Conservation (phyloP, 2,329 filamentous ascomycete species). For the Pseudogymnoascus verrucosus region DNA sequence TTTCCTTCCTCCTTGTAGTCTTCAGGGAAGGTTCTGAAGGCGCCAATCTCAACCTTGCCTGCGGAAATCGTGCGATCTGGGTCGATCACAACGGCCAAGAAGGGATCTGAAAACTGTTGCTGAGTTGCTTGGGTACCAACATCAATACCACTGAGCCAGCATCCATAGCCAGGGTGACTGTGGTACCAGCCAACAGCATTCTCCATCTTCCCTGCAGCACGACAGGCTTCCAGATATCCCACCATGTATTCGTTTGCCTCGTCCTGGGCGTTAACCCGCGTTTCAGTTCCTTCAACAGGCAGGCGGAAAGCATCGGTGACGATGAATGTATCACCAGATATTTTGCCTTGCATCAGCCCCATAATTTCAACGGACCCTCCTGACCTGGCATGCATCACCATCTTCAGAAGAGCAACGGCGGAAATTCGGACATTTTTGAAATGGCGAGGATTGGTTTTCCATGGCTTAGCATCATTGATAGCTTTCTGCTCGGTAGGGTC, state of each 20-base stretch:
- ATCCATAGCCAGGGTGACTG: constrained; percentile 93
- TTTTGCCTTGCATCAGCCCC: constrained; percentile 96
- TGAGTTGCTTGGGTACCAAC: constrained; percentile 81
- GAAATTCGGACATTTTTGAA: constrained; percentile 94
- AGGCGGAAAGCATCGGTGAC: constrained; percentile 91
- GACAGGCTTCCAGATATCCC: constrained; percentile 67
- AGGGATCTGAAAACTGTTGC: constrained; percentile 81
- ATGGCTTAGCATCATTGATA: constrained; percentile 59
- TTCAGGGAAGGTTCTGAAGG: constrained; percentile 84
- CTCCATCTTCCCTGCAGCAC: constrained; percentile 72
- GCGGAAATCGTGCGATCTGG: constrained; percentile 91
- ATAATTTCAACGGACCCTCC: constrained; percentile 91
- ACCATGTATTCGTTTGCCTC: constrained; percentile 98
- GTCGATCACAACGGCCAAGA: constrained; percentile 92
- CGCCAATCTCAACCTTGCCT: constrained; percentile 90
- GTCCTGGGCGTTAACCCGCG: constrained; percentile 88
- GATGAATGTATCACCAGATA: constrained; percentile 75
- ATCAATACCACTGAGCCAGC: constrained; percentile 95
- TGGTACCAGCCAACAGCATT: constrained; percentile 99
- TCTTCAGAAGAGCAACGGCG: constrained; percentile 89
- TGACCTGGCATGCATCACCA: constrained; percentile 98
- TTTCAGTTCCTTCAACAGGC: constrained; percentile 97
- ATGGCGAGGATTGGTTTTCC: constrained; percentile 71
- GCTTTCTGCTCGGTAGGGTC: constrained; percentile 59
- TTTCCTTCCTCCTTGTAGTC: constrained; percentile 53